These are phyloP conservation scores for Penicillium corylophilum DNA, from an alignment of 2,329 filamentous ascomycete species.

Conservation along the genomic window DNA sequence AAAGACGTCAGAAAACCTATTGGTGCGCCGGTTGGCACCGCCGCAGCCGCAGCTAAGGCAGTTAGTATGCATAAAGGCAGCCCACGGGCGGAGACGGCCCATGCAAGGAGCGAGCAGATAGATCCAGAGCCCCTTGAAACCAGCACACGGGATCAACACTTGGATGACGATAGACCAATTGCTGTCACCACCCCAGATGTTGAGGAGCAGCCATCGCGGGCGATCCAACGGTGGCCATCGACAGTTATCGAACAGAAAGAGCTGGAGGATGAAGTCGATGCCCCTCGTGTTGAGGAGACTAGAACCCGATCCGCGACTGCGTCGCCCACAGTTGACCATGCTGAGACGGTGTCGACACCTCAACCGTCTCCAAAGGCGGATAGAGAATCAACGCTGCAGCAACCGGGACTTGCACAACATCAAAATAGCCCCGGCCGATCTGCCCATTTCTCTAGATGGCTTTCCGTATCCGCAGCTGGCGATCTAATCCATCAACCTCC, in stretches of 20 bases:
- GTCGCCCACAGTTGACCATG: conserved; percentile 11
- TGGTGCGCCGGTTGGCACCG: conserved; percentile 27
- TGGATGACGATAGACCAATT: neutral
- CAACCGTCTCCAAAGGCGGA: conserved; percentile 18
- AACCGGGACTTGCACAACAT: conserved; percentile 30
- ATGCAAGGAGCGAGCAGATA: conserved; percentile 7
- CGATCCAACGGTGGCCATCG: conserved; percentile 12
- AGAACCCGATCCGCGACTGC: conserved; percentile 5
- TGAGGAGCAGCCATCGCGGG: conserved; percentile 13
- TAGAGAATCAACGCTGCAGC: conserved; percentile 13
- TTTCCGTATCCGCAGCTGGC: conserved; percentile 48
- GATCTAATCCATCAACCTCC: conserved; percentile 58
- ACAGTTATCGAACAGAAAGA: conserved; percentile 12
- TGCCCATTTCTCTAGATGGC: conserved; percentile 57
- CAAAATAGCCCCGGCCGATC: conserved; percentile 52
- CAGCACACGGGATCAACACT: neutral
- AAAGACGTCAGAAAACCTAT: conserved; percentile 25
- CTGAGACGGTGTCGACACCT: conserved; percentile 22
- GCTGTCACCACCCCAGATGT: neutral
- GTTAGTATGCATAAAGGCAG: conserved; percentile 19
- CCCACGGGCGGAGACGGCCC: conserved; percentile 3
- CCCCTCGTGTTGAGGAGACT: neutral
- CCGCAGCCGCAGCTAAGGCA: conserved; percentile 33
- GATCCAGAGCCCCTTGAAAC: neutral
- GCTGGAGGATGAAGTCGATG: neutral